Evolutionary conservation across 805 yeast genomes (phyloP), one percentile per base, ranked within the genome.

Genomic region (Candida pini): DNA sequence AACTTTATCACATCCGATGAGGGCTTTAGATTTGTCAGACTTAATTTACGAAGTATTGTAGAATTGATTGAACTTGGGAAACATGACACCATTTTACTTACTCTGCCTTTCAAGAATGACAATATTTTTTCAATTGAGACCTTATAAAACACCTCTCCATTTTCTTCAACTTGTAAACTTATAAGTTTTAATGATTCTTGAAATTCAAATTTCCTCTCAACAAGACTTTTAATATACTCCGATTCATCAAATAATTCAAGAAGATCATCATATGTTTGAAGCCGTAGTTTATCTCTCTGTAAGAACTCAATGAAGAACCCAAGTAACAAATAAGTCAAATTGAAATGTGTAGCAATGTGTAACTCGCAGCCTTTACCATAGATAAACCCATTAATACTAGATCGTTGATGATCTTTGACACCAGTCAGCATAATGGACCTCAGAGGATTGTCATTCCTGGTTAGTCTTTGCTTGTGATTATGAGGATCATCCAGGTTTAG

Each of bases 121-220:
- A 64, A 38, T 3, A 72, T 63, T 36, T 63, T 69, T 2, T 44
- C 48, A 3, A 53, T 38, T 2, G 73, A 64, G 20, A 69, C 64
- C 47, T 68, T 73, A 53, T 59, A 71, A 39, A 68, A 73, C 2
- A 36, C 29, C 28, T 68, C 73, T 19, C 63, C 76, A 13, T 60
- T 66, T 36, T 70, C 77, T 18, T 51, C 58, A 3, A 67, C 54
- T 2, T 45, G 38, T 20, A 70, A 74, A 30, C 69, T 57, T 6
- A 71, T 58, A n/a, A 41, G 35, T 0, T 35, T 36, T 20, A 76
- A 40, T 4, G 58, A 41, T 0, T 20, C 19, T 13, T 43, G 39
- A 17, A 66, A 41, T 2, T 38, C 39, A 31, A 58, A 53, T 4
- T 60, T 56, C 1, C 49, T 26, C 6, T 53, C 50, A 6, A 55